Base-by-base conservation (phyloP, 75 land plant genomes). In the Picea glauca region DNA sequence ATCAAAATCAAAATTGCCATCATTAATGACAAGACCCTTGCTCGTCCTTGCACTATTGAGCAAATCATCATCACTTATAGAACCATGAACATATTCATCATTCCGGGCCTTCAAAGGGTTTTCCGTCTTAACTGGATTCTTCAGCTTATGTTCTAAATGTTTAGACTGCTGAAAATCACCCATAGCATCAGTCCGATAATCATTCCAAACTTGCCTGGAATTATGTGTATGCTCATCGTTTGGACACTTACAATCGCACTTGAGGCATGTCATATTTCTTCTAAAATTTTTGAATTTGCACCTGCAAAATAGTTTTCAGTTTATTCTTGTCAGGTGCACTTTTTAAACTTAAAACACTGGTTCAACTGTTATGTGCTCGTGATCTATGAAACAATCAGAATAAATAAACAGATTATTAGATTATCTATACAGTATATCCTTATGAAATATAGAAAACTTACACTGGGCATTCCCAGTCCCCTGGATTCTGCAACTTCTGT, bases 391-490 rank as follows among this genome's bases (percentile, higher is more conserved):
- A 11, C 38, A 43, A 70, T 38, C n/a, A 40, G 13, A 46, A 7
- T 43, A 38, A 14, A 40, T 11, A 68, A 6, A 68, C 21, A 43
- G n/a, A 70, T 20, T 5, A 70, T 57, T 59, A 31, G 50, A 78
- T 77, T 77, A 54, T 32, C 58, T 33, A 21, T 12, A 8, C 3
- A 33, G 26, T 77, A 77, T 38, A 77, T 15, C 23, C 46, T 72
- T 40, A 5, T 40, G 46, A 40, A 72, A 72, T 31, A 40, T 5
- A 5, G 32, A 64, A 38, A 81, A 67, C 26, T 18, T 82, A 87
- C 89, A 65, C 58, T 54, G 87, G 89, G 77, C 89, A 87, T 59
- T 56, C 56, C 89, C 89, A 87, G 64, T 87, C 87, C n/a, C 85
- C 87, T 23, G 81, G 81, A 66, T 74, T 78, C 15, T 79, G 15